These are phyloP conservation scores for Trypanosoma rangeli DNA, from an alignment of 208 protist species.

Conservation along the genomic window DNA sequence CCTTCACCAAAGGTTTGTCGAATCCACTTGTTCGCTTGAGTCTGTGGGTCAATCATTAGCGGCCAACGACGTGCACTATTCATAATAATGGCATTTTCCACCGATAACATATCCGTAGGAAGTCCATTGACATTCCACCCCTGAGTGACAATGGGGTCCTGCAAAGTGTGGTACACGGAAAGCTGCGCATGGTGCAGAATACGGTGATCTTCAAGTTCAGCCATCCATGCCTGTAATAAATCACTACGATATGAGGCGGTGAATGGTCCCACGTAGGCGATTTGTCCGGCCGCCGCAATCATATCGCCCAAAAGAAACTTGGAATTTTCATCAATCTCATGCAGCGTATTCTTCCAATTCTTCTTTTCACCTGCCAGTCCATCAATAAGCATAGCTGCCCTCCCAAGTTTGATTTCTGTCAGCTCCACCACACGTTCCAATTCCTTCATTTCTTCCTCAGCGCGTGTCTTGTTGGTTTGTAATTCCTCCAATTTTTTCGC, in stretches of 20 bases:
- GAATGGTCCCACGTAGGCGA: constrained; percentile 97
- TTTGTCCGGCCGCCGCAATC: constrained; percentile 93
- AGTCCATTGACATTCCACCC: constrained; percentile 95
- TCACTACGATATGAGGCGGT: constrained; percentile 90
- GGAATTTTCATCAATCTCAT: constrained; percentile 81
- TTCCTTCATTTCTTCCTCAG: constrained; percentile 94
- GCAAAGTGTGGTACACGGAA: constrained; percentile 91
- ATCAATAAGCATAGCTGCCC: constrained; percentile 96
- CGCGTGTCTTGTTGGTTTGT: constrained; percentile 90
- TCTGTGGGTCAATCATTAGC: constrained; percentile 99
- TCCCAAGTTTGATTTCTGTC: constrained; percentile 94
- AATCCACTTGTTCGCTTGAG: constrained; percentile 98
- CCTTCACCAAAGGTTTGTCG: constrained; percentile 94
- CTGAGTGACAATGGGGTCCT: constrained; percentile 94
- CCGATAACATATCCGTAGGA: constrained; percentile 94
- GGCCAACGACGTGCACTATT: constrained; percentile 95
- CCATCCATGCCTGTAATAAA: constrained; percentile 86
- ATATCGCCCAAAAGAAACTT: constrained; percentile 96
- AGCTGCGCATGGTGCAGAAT: constrained; percentile 87
- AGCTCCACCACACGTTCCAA: constrained; percentile 92
- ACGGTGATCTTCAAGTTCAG: constrained; percentile 58
- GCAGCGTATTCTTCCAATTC: constrained; percentile 91
- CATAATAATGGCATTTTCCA: constrained; percentile 98
- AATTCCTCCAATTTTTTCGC: constrained; percentile 92
- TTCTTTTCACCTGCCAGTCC: constrained; percentile 97